Evolutionary conservation across 768 basidiomycete species (phyloP), one percentile per base, ranked within the genome.

Genomic region (Termitomyces sp.): DNA sequence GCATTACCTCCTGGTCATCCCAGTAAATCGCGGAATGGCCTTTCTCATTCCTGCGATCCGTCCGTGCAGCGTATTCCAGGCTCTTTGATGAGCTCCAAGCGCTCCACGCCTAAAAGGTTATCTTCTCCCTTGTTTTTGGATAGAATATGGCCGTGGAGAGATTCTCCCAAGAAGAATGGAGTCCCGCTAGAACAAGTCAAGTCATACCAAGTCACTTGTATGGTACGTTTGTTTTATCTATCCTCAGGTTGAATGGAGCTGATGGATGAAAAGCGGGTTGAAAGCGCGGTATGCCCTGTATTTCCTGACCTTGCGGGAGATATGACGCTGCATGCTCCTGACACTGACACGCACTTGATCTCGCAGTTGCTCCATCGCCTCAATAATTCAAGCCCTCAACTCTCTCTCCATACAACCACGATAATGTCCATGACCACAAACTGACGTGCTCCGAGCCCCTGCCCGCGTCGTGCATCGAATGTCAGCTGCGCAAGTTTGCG

Each of bases 221-320:
- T 20, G 34, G 60, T 61, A 39, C 6, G 54, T 37, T n/a, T 2
- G 16, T n/a, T n/a, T n/a, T 11, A 22, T 45, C 44, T 13, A 12
- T 22, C 4, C 20, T 22, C 4, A 45, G 1, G 15, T 16, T n/a
- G 6, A 41, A 7, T n/a, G n/a, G n/a, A 7, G 41, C 8, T 41
- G n/a, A 41, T 41, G 2, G 3, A n/a, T 3, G n/a, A 6, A 33
- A 57, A 75, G 75, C 71, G 74, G 44, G 71, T 77, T 48, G 63
- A 66, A n/a, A 61, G 66, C 24, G 69, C 66, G 65, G 71, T 64
- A 45, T 63, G 62, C 18, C 75, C 72, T 8, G 65, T 76, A 20
- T 27, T 2, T 20, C 68, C 78, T 15, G 74, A 72, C 36, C 69
- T 72, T 44, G 59, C 78, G n/a, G 65, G 64, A 0, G 73, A 74